Evolutionary conservation across 2,329 filamentous ascomycete species (phyloP).

Genomic region (Chaetomium sp.): DNA sequence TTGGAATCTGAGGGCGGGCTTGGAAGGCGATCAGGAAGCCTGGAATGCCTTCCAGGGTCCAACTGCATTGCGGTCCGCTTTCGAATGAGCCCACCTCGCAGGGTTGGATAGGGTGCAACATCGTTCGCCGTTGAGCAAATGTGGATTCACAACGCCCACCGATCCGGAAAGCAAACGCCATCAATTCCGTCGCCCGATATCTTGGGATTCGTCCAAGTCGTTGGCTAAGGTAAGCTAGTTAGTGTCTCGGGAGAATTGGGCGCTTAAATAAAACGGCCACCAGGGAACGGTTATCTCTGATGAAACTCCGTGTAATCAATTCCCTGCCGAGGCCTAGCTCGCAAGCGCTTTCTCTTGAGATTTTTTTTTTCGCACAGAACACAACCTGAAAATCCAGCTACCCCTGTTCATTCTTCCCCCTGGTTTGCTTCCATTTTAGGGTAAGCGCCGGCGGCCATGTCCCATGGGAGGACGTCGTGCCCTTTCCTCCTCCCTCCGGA

Average conservation of each 20-base stretch:
- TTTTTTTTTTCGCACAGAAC: no score
- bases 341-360: not conserved
- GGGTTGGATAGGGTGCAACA: constrained; percentile 15
- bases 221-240: not conserved
- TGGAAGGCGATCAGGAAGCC: constrained; percentile 26
- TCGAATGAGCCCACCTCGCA: constrained; percentile 11
- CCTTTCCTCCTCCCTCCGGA: not conserved
- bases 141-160: not conserved
- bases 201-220: not conserved
- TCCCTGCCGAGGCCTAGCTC: not conserved
- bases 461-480: not conserved
- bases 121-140: constrained; percentile 2
- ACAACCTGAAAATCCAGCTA: not conserved
- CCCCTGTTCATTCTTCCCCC: constrained; percentile 7
- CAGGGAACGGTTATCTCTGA: no score
- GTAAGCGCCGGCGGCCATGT: constrained; percentile 9
- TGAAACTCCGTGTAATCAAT: no score
- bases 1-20: constrained; percentile 21
- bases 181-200: constrained; percentile 6
- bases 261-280: no score
- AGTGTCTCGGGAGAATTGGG: no score
- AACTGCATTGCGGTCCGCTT: constrained; percentile 10
- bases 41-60: constrained; percentile 16
- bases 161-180: not conserved
- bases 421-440: constrained; percentile 12